phyloP scores from a whole-genome alignment of 108 stramenopile species.

The Skeletonema tropicum region DNA sequence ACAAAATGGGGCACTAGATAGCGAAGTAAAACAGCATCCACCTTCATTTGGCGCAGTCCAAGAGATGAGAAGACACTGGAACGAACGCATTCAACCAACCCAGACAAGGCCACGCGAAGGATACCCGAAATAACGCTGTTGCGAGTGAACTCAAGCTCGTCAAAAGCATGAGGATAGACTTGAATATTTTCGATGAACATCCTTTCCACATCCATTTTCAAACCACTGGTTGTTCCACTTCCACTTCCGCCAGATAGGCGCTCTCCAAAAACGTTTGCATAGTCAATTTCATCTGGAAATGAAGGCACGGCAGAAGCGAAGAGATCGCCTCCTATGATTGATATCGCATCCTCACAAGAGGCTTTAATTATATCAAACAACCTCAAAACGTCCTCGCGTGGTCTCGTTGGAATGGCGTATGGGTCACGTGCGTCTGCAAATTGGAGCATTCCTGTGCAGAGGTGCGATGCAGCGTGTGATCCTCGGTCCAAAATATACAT shows the following conservation, averaged over 20 bases:
- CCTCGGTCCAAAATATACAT: conserved; percentile 75
- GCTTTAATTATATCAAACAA: conserved; percentile 63
- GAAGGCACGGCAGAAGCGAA: conserved; percentile 70
- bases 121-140: conserved; percentile 63
- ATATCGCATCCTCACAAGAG: conserved; percentile 69
- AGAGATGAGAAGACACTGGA: conserved; percentile 55
- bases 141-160: conserved; percentile 54
- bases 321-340: conserved; percentile 70
- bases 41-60: conserved; percentile 76
- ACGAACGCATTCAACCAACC: conserved; percentile 66
- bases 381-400: conserved; percentile 50
- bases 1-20: conserved; percentile 80
- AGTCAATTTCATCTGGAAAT: conserved; percentile 63
- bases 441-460: conserved; percentile 40
- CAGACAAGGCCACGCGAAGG: conserved; percentile 67
- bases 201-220: conserved; percentile 85
- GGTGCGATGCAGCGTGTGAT: conserved; percentile 48
- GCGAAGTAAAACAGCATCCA: conserved; percentile 76
- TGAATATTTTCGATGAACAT: conserved; percentile 82
- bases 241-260: conserved; percentile 29
- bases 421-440: conserved; percentile 51
- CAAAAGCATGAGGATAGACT: conserved; percentile 67
- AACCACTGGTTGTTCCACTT: conserved; percentile 54
- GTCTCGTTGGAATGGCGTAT: conserved; percentile 52
- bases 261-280: conserved; percentile 42